Conservation (phyloP, 805 yeast genomes). For the Lipomyces sp. region DNA sequence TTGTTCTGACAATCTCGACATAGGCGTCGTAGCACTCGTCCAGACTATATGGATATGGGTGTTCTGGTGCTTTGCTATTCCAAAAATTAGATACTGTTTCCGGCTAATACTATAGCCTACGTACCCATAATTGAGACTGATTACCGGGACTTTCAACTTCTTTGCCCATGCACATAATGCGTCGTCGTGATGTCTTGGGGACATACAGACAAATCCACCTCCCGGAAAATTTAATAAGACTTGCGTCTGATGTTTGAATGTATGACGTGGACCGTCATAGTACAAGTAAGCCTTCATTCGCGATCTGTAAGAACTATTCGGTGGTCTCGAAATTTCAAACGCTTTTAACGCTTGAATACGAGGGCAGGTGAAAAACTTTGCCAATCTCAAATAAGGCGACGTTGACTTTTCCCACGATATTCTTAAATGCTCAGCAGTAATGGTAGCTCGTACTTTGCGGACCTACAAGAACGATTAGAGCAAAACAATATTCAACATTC, state of each 20-base stretch:
- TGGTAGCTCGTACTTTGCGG: constrained; percentile 39
- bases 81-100: neutral
- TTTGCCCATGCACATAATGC: constrained; percentile 39
- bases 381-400: constrained; percentile 38
- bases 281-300: constrained; percentile 37
- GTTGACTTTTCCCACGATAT: constrained; percentile 43
- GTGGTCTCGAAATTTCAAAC: constrained; percentile 39
- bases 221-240: constrained; percentile 41
- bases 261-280: constrained; percentile 41
- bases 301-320: constrained; percentile 34
- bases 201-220: constrained; percentile 43
- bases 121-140: constrained; percentile 39
- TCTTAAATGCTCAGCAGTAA: constrained; percentile 41
- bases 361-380: constrained; percentile 35
- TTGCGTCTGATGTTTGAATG: constrained; percentile 36
- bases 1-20: constrained; percentile 36
- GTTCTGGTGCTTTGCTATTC: constrained; percentile 41
- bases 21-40: constrained; percentile 43
- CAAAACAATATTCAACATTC: neutral
- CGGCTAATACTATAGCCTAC: neutral
- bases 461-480: constrained; percentile 9
- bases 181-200: constrained; percentile 41
- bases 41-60: constrained; percentile 42
- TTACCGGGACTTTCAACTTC: constrained; percentile 34
- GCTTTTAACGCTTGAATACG: constrained; percentile 28